Conservation (phyloP, 1,284 basidiomycete species). For the Pascua sp. region DNA sequence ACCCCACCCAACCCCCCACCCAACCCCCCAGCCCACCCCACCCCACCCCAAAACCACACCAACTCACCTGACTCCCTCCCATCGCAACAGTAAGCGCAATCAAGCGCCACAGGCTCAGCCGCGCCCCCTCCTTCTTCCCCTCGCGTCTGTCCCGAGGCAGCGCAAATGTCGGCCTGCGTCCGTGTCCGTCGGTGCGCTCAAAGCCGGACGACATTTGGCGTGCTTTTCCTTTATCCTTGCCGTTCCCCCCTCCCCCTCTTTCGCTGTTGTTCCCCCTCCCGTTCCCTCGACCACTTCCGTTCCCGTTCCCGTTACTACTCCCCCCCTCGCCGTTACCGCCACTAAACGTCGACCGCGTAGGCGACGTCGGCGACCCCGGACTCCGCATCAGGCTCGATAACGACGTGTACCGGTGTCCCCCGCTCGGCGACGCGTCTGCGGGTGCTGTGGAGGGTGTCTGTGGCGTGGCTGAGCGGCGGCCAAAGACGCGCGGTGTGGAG, state of each 20-base stretch:
- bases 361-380: not conserved
- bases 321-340: too few species aligned
- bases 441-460: not conserved
- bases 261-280: too few species aligned
- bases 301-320: too few species aligned
- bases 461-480: too few species aligned
- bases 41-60: not conserved
- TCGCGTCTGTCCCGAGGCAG: not conserved
- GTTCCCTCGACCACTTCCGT: too few species aligned
- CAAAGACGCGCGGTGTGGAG: too few species aligned
- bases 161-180: not conserved
- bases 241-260: too few species aligned
- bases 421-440: not conserved
- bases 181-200: not conserved
- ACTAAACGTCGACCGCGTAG: too few species aligned
- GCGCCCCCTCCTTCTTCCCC: conserved; percentile 12
- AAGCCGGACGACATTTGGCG: not conserved
- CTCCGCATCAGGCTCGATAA: conserved; percentile 1
- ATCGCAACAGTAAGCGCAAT: conserved; percentile 55
- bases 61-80: conserved; percentile 69
- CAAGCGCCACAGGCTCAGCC: conserved; percentile 31
- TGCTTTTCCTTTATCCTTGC: too few species aligned
- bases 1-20: too few species aligned
- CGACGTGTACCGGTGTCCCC: not conserved
- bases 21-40: too few species aligned